These are phyloP conservation scores for Barnettozyma pratensis DNA, from an alignment of 805 yeast species.

Conservation along the genomic window DNA sequence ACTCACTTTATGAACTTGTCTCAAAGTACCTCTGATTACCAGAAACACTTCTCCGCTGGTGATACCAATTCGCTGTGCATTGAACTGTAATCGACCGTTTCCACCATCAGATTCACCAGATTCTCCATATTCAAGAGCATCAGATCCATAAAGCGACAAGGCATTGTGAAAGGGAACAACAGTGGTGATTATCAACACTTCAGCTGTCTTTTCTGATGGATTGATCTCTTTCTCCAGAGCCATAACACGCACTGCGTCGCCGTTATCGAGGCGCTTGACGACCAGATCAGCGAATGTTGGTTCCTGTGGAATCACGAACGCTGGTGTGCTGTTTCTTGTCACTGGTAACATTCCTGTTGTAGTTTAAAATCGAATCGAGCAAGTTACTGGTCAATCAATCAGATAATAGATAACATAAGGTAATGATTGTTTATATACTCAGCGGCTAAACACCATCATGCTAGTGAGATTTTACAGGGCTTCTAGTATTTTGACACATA, in stretches of 20 bases:
- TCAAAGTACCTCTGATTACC: not conserved
- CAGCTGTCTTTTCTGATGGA: not conserved
- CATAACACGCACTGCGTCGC: not conserved
- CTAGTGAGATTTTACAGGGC: not conserved
- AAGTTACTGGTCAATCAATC: no score
- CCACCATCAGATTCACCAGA: not conserved
- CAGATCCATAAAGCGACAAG: constrained; percentile 3
- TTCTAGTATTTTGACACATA: not conserved
- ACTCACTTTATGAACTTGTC: no score
- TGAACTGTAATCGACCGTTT: not conserved
- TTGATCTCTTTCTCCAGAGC: not conserved
- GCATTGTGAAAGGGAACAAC: not conserved
- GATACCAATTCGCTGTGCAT: constrained; percentile 1
- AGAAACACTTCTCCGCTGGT: constrained; percentile 4
- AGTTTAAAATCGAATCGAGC: no score
- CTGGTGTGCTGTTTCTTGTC: no score
- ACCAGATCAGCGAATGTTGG: not conserved
- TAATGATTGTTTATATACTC: no score
- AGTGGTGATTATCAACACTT: not conserved
- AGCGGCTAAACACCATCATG: no score
- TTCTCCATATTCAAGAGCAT: not conserved
- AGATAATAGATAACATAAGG: no score
- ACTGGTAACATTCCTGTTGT: no score
- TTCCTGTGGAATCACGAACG: not conserved
- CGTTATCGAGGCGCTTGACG: not conserved